Evolutionary conservation across 2,329 filamentous ascomycete species (phyloP), one percentile per base, ranked within the genome.

Genomic region (Aspergillus cejpii): DNA sequence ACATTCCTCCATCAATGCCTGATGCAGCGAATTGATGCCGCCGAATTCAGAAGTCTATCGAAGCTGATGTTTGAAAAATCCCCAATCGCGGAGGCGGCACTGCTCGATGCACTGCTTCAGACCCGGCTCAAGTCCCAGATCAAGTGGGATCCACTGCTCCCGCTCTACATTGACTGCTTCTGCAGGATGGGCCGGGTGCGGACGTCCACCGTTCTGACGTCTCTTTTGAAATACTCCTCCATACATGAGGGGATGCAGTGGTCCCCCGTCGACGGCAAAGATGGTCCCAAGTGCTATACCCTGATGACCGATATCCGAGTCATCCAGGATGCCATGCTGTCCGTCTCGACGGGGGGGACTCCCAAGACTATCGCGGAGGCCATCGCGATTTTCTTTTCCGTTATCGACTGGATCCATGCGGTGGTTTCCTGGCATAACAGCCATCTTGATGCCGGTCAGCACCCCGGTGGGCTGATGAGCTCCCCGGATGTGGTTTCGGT

Each of bases 271-370:
- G 48, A 48, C 28, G 28, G 31, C 20, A 52, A 54, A 20, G 49
- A 47, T 12, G 53, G 51, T 8, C 26, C 37, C 2, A 55, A 51
- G 14, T 51, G 45, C 23, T 60, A 60, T 12, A 70, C 66, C 1
- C 50, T 71, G 2, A 68, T 70, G 66, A 68, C 64, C 0, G 68
- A 70, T 53, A 68, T 66, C 31, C 61, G 64, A 37, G 60, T 70
- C 44, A 61, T 70, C 26, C 67, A 70, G 44, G 66, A 70, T 58
- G 54, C 62, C 17, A 67, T 69, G 57, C 57, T 68, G 24, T 60
- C 63, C 7, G 53, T 70, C 20, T 67, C 67, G 2, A 60, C 64
- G 5, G 64, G 66, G 1, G 49, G 45, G 27, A 52, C 61, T 3
- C 63, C 64, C 3, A 60, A 58, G 40, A 57, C 58, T 11, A 44